Evolutionary conservation across 2,329 filamentous ascomycete species (phyloP).

Genomic region (Aspergillus sp.): DNA sequence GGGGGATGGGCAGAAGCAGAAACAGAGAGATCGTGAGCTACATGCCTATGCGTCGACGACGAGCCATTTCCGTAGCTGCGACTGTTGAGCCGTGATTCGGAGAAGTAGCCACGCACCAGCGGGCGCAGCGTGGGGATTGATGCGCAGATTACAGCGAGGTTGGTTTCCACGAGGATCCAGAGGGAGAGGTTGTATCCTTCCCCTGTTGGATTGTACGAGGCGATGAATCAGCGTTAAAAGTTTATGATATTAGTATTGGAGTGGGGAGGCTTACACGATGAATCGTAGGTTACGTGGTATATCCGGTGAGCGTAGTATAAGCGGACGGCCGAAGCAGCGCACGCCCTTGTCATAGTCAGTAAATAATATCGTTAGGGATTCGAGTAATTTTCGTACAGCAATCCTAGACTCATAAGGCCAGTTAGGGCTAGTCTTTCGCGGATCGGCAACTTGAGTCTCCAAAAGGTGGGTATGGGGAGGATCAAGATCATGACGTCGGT

Average conservation of each 20-base stretch:
- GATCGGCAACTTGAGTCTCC: constrained; percentile 5
- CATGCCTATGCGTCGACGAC: neutral
- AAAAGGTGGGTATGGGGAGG: constrained; percentile 3
- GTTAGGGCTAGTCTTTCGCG: constrained; percentile 7
- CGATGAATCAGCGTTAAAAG: too few relatives aligned
- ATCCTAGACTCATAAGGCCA: constrained; percentile 9
- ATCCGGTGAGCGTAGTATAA: constrained; percentile 9
- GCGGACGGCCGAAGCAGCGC: constrained; percentile 4
- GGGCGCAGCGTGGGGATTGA: constrained; percentile 12
- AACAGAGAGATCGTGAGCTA: neutral
- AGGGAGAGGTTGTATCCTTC: constrained; percentile 6
- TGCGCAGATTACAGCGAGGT: constrained; percentile 11
- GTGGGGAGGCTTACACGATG: neutral
- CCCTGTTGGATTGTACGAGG: neutral
- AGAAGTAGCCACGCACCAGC: neutral
- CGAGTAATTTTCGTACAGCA: neutral
- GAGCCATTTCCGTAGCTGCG: neutral
- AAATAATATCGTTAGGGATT: too few relatives aligned
- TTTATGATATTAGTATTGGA: neutral
- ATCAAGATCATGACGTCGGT: constrained; percentile 5
- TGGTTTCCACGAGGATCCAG: constrained; percentile 15
- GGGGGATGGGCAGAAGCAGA: neutral
- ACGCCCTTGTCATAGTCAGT: neutral
- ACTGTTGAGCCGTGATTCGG: constrained; percentile 1
- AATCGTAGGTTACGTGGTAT: constrained; percentile 9